Evolutionary conservation across 2,329 filamentous ascomycete genomes (phyloP).

Genomic region (Dactylonectria estremocensis): DNA sequence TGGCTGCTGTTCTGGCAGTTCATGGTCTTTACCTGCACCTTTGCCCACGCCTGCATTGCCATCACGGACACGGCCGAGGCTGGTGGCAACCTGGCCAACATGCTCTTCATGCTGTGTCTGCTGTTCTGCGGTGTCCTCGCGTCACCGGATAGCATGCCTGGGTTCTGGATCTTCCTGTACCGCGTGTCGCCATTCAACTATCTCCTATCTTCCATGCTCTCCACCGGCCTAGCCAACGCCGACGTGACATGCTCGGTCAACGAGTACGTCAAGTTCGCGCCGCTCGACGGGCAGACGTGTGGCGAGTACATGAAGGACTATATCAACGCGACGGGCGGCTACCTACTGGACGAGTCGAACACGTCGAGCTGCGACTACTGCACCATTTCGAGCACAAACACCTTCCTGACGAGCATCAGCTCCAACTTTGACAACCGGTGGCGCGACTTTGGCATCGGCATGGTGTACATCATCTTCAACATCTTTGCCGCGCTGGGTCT

Average conservation of each 20-base stretch:
- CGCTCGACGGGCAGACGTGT: conserved; percentile 69
- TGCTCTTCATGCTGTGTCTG: conserved; percentile 75
- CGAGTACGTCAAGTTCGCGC: conserved; percentile 77
- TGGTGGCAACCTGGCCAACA: conserved; percentile 77
- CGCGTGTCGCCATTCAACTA: conserved; percentile 72
- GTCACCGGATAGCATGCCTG: conserved; percentile 69
- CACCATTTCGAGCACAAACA: conserved; percentile 57
- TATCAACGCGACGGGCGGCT: conserved; percentile 62
- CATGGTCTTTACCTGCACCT: conserved; percentile 78
- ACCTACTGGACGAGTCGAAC: conserved; percentile 67
- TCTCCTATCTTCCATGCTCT: conserved; percentile 46
- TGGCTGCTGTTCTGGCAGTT: conserved; percentile 77
- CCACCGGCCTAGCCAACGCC: conserved; percentile 48
- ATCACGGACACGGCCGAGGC: conserved; percentile 76
- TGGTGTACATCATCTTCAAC: conserved; percentile 69
- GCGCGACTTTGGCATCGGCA: conserved; percentile 72
- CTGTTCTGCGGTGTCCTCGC: conserved; percentile 78
- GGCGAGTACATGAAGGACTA: conserved; percentile 67
- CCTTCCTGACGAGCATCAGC: conserved; percentile 57
- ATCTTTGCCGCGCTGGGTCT: conserved; percentile 63
- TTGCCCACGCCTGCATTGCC: conserved; percentile 76
- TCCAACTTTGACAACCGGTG: conserved; percentile 67
- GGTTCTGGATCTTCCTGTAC: conserved; percentile 84
- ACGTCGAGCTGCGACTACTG: conserved; percentile 65
- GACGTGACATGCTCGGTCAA: conserved; percentile 69